Conservation (phyloP, 345 rosid genomes). For the Moringa oleifera region DNA sequence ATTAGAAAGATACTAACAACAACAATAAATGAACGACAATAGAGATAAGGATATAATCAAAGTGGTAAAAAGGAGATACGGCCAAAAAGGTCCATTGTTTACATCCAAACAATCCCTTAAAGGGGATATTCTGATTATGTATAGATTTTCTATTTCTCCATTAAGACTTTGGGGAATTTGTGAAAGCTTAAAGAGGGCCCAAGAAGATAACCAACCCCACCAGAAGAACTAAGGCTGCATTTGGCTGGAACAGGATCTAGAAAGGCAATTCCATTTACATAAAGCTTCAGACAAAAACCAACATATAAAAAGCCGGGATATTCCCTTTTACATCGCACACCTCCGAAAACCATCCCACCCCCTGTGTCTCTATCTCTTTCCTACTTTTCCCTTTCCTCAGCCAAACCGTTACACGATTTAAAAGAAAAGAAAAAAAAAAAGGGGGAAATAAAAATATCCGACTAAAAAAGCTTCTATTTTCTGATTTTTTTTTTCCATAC, state of each 20-base stretch:
- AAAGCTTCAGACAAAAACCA: constrained; percentile 6
- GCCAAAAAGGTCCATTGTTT: too few relatives aligned
- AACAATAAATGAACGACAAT: too few relatives aligned
- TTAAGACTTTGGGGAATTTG: too few relatives aligned
- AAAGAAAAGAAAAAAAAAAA: neutral
- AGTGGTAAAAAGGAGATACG: too few relatives aligned
- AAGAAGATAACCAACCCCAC: too few relatives aligned
- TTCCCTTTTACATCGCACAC: constrained; percentile 13
- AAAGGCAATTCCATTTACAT: constrained; percentile 39
- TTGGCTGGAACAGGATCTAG: constrained; percentile 28
- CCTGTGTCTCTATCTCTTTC: constrained; percentile 29
- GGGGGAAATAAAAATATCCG: neutral
- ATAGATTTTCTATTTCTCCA: too few relatives aligned
- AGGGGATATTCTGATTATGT: too few relatives aligned
- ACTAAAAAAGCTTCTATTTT: neutral
- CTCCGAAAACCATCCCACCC: constrained; percentile 1
- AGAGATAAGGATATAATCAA: too few relatives aligned
- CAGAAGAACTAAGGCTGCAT: constrained; percentile 7
- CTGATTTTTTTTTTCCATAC: neutral
- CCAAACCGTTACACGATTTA: neutral
- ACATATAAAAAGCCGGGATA: constrained; percentile 19
- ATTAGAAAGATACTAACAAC: too few relatives aligned
- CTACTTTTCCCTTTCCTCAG: neutral
- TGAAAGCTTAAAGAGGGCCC: too few relatives aligned
- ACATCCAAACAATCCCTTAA: too few relatives aligned